These are phyloP conservation scores for Nicotiana benthamiana DNA, from an alignment of 257 asterid genomes.

Conservation along the genomic window DNA sequence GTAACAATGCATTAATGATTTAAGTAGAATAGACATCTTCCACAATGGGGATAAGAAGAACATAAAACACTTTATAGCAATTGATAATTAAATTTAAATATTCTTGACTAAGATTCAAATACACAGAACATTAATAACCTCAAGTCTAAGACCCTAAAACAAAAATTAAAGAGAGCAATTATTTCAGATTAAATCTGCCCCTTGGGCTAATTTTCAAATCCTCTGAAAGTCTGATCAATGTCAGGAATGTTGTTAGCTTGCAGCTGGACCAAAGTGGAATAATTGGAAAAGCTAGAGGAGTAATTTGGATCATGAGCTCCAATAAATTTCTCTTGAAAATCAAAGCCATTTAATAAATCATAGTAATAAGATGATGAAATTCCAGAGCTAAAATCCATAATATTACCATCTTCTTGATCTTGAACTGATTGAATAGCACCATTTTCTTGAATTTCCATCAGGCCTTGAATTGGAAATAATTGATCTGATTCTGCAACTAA, in stretches of 20 bases:
- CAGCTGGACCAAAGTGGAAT: neutral
- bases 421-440: neutral
- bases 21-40: neutral
- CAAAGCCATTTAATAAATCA: constrained; percentile 8
- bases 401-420: constrained; percentile 12
- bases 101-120: neutral
- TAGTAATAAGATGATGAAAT: constrained; percentile 6
- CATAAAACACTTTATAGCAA: neutral
- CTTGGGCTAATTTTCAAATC: neutral
- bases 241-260: neutral
- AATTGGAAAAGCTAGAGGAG: neutral
- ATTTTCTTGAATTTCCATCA: constrained; percentile 26
- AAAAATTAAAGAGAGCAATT: neutral
- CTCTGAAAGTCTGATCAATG: neutral
- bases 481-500: constrained; percentile 1
- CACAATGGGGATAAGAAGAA: neutral
- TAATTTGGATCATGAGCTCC: neutral
- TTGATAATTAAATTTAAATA: neutral
- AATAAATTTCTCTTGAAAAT: constrained; percentile 3
- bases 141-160: neutral
- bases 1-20: neutral
- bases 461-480: constrained; percentile 18
- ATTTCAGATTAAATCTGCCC: neutral
- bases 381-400: neutral
- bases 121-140: neutral